Conservation (phyloP, 768 basidiomycete species). For the Suillus variegatus region DNA sequence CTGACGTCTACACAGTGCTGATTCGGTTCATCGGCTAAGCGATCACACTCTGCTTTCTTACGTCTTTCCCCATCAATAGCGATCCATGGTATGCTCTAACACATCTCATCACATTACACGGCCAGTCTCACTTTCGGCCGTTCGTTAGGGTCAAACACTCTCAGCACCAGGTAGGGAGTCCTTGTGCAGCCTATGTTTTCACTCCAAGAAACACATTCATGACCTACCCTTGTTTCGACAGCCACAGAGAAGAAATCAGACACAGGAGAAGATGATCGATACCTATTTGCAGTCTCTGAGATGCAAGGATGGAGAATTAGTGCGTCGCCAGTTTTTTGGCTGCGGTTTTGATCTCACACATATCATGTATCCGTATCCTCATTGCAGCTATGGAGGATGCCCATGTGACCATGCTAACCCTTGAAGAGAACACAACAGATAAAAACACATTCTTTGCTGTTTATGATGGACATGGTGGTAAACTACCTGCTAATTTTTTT, state of each 20-base stretch:
- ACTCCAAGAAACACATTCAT: slow-evolving; percentile 4
- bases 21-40: slow-evolving; percentile 1
- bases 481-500: neutral
- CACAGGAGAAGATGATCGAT: slow-evolving; percentile 67
- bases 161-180: slow-evolving; percentile 67
- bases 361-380: slow-evolving; percentile 19
- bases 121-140: slow-evolving; percentile 8
- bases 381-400: slow-evolving; percentile 94
- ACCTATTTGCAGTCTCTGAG: slow-evolving; percentile 80
- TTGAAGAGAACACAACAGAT: slow-evolving; percentile 52
- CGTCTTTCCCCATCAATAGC: slow-evolving; percentile 25
- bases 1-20: neutral
- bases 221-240: slow-evolving; percentile 33
- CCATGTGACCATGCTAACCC: slow-evolving; percentile 72
- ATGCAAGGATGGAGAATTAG: slow-evolving; percentile 99
- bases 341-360: slow-evolving; percentile 4
- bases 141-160: slow-evolving; percentile 78
- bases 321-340: slow-evolving; percentile 46
- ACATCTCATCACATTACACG: slow-evolving; percentile 5
- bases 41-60: slow-evolving; percentile 18
- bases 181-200: slow-evolving; percentile 6
- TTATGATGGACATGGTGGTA: slow-evolving; percentile 98
- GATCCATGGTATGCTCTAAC: slow-evolving; percentile 28
- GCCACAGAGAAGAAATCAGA: slow-evolving; percentile 83
- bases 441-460: slow-evolving; percentile 90